Percentiles rank a stretch among this genome's conserved stretches.
phyloP scores from a whole-genome alignment of 2,329 filamentous ascomycete species.

The Scytalidium lignicola region DNA sequence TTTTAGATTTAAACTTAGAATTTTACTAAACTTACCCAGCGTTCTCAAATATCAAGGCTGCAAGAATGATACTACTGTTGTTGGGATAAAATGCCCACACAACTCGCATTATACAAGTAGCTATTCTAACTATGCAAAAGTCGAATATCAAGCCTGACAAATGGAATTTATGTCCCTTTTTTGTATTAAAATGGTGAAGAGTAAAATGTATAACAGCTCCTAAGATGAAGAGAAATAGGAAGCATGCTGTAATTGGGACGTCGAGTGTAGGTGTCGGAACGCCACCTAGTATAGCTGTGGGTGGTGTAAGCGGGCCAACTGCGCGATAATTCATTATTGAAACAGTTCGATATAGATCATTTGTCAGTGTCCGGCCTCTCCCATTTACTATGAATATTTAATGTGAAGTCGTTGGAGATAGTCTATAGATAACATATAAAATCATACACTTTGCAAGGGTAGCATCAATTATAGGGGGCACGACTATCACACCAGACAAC shows the following conservation, averaged over 20 bases:
- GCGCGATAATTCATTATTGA: too few relatives aligned
- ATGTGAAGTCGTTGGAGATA: too few relatives aligned
- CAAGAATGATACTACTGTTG: constrained; percentile 13
- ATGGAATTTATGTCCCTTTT: constrained; percentile 52
- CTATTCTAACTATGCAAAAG: constrained; percentile 51
- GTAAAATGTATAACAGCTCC: constrained; percentile 58
- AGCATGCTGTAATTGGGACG: constrained; percentile 56
- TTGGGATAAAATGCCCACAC: constrained; percentile 50
- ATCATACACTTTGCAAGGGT: too few relatives aligned
- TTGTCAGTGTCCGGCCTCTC: too few relatives aligned
- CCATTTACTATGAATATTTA: too few relatives aligned
- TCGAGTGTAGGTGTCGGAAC: constrained; percentile 51
- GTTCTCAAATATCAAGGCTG: constrained; percentile 15
- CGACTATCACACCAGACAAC: too few relatives aligned
- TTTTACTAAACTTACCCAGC: constrained; percentile 8
- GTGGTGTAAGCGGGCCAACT: constrained; percentile 7
- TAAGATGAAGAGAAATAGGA: constrained; percentile 54
- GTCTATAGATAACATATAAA: too few relatives aligned
- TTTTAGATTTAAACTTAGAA: neutral
- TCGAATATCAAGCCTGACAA: constrained; percentile 52
- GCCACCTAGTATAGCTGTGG: constrained; percentile 42
- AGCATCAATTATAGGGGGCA: too few relatives aligned
- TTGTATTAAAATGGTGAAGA: constrained; percentile 47
- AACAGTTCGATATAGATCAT: too few relatives aligned
- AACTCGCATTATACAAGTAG: constrained; percentile 42